These are phyloP conservation scores for Nothophaeocryptopus gaeumannii DNA, from an alignment of 2,329 filamentous ascomycete genomes.

Conservation along the genomic window DNA sequence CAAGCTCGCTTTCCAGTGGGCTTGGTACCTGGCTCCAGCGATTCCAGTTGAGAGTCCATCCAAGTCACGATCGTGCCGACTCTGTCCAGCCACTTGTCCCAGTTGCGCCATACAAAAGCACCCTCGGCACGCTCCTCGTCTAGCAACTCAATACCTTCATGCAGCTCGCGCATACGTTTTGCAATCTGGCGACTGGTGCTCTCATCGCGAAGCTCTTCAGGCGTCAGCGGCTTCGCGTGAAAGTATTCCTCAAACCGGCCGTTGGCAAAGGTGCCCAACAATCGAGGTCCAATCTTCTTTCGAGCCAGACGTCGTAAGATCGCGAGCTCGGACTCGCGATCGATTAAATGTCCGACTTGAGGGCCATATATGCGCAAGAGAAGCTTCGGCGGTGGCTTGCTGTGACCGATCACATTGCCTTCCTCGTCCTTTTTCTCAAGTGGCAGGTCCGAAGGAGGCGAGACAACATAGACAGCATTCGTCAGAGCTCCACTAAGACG, in stretches of 20 bases:
- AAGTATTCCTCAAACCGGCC: conserved; percentile 95
- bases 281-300: conserved; percentile 87
- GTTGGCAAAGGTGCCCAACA: conserved; percentile 89
- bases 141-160: conserved; percentile 86
- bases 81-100: conserved; percentile 83
- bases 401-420: conserved; percentile 28
- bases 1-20: conserved; percentile 52
- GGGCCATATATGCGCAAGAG: conserved; percentile 90
- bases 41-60: conserved; percentile 59
- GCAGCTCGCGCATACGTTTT: conserved; percentile 94
- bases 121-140: conserved; percentile 73
- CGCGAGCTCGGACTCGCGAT: conserved; percentile 82
- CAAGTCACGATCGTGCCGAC: conserved; percentile 60
- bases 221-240: conserved; percentile 75
- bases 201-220: conserved; percentile 71
- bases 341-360: conserved; percentile 92
- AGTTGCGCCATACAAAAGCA: conserved; percentile 84
- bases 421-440: conserved; percentile 36
- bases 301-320: conserved; percentile 81
- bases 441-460: conserved; percentile 66
- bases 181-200: conserved; percentile 90
- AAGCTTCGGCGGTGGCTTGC: conserved; percentile 64
- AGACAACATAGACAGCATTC: conserved; percentile 94
- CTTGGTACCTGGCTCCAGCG: conserved; percentile 43
- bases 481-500: conserved; percentile 87